These are phyloP conservation scores for Aspergillus egyptiacus DNA, from an alignment of 495 filamentous ascomycete species.

Conservation along the genomic window DNA sequence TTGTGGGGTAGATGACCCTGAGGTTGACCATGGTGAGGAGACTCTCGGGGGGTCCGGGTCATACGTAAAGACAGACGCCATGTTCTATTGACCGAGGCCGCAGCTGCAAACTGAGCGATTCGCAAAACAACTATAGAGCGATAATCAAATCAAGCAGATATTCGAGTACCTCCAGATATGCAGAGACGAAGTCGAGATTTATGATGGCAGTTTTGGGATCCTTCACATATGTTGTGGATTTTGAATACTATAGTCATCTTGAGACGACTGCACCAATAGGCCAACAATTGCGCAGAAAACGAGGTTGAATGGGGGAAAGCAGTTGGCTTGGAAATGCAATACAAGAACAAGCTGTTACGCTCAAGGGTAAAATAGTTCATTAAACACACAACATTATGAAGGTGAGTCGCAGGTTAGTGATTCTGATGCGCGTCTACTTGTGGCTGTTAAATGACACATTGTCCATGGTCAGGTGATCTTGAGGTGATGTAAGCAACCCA, in stretches of 20 bases:
- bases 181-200: slow-evolving; percentile 1
- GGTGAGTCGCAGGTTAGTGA: slow-evolving; percentile 12
- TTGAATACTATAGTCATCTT: slow-evolving; percentile 21
- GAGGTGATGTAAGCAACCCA: slow-evolving; percentile 11
- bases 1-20: slow-evolving; percentile 39
- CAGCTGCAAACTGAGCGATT: not conserved
- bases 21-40: slow-evolving; percentile 78
- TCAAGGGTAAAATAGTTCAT: not conserved
- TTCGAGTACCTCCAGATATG: not conserved
- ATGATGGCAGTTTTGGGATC: slow-evolving; percentile 4
- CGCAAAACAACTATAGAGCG: not conserved
- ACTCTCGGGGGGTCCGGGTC: slow-evolving; percentile 83
- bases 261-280: slow-evolving; percentile 1
- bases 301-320: not conserved
- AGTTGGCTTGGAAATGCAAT: not conserved
- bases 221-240: slow-evolving; percentile 7
- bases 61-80: slow-evolving; percentile 96
- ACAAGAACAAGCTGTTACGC: not conserved
- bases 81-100: slow-evolving; percentile 25
- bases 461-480: slow-evolving; percentile 5
- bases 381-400: slow-evolving; percentile 14
- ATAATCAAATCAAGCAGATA: slow-evolving; percentile 3
- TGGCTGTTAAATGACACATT: slow-evolving; percentile 5
- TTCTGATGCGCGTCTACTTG: not conserved
- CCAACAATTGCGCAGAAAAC: not conserved